Percentiles rank a stretch among this genome's conserved stretches.
Conservation (phyloP, 257 asterid species). For the Jacaranda copaia region DNA sequence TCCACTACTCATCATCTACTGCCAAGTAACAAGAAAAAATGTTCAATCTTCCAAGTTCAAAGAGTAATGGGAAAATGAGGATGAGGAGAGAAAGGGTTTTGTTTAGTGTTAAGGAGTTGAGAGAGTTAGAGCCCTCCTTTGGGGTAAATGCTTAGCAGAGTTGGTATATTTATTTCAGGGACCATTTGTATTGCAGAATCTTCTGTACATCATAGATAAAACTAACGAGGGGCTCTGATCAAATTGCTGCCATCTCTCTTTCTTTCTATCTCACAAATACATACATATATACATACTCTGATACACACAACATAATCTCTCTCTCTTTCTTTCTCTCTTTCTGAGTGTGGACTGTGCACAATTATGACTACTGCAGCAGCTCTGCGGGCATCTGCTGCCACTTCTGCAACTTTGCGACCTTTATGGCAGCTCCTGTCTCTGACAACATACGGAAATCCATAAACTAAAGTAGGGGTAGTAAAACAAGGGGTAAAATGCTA, state of each 20-base stretch:
- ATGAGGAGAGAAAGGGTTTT: background rate
- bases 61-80: background rate
- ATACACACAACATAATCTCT: background rate
- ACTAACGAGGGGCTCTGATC: slow-evolving; percentile 52
- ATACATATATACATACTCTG: background rate
- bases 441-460: slow-evolving; percentile 68
- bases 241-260: slow-evolving; percentile 23
- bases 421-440: slow-evolving; percentile 75
- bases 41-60: background rate
- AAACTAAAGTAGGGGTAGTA: slow-evolving; percentile 45
- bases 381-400: slow-evolving; percentile 32
- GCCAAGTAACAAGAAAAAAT: background rate
- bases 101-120: background rate
- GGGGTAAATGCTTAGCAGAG: slow-evolving; percentile 27
- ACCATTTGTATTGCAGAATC: slow-evolving; percentile 65
- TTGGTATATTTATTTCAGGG: slow-evolving; percentile 64
- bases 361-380: slow-evolving; percentile 16
- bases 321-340: background rate
- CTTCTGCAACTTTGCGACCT: slow-evolving; percentile 46
- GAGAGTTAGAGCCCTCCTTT: background rate
- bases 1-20: slow-evolving; percentile 45
- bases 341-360: no score
- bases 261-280: slow-evolving; percentile 3
- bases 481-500: background rate
- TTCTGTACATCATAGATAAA: slow-evolving; percentile 62